phyloP scores from a whole-genome alignment of 495 filamentous ascomycete species.

The Thozetella sp. region DNA sequence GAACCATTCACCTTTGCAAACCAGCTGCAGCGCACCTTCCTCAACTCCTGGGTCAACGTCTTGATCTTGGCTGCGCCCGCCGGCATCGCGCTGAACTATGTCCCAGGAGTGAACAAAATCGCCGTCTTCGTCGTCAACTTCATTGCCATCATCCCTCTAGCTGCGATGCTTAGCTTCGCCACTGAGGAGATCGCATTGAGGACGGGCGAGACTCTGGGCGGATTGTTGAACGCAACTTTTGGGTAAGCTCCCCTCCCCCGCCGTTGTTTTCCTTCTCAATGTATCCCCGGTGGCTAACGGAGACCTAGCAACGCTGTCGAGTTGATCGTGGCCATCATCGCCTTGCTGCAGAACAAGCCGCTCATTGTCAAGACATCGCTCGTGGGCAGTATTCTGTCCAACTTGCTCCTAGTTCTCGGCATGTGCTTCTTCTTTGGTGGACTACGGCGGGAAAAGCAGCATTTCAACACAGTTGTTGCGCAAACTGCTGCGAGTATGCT shows the following conservation, averaged over 20 bases:
- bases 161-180: slow-evolving; percentile 86
- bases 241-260: slow-evolving; percentile 54
- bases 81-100: slow-evolving; percentile 73
- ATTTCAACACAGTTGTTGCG: slow-evolving; percentile 92
- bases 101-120: slow-evolving; percentile 52
- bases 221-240: slow-evolving; percentile 85
- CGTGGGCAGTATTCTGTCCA: slow-evolving; percentile 89
- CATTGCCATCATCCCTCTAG: slow-evolving; percentile 85
- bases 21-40: slow-evolving; percentile 70
- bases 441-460: slow-evolving; percentile 75
- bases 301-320: slow-evolving; percentile 92
- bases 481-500: slow-evolving; percentile 86
- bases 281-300: slow-evolving; percentile 15
- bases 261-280: not conserved
- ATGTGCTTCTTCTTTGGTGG: slow-evolving; percentile 95
- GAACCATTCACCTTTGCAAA: slow-evolving; percentile 64
- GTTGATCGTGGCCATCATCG: slow-evolving; percentile 86
- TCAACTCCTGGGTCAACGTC: slow-evolving; percentile 85
- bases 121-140: slow-evolving; percentile 86
- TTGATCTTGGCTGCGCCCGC: slow-evolving; percentile 77
- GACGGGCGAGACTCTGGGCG: slow-evolving; percentile 84
- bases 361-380: slow-evolving; percentile 91
- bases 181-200: slow-evolving; percentile 87
- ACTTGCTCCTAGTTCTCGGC: slow-evolving; percentile 87
- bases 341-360: slow-evolving; percentile 70